Percentiles rank a stretch among this genome's conserved stretches.
Conservation (phyloP, 805 yeast genomes). For the Candida caryicola region DNA sequence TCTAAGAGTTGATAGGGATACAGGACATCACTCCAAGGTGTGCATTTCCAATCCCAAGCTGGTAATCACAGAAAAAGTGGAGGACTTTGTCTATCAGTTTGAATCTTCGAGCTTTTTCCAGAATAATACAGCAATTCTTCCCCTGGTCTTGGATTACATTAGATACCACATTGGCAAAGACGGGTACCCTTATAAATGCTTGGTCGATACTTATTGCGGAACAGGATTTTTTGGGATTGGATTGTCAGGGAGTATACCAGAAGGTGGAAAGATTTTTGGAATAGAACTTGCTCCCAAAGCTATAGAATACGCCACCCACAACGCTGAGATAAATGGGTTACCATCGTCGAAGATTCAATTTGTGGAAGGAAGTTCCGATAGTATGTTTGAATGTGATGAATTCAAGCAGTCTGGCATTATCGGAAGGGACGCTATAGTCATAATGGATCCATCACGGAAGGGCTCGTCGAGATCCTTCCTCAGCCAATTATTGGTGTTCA, state of each 20-base stretch:
- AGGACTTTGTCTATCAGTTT: conserved; percentile 35
- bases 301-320: conserved; percentile 35
- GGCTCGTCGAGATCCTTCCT: conserved; percentile 37
- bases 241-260: conserved; percentile 25
- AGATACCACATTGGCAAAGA: conserved; percentile 15
- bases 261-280: conserved; percentile 38
- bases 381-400: conserved; percentile 27
- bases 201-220: conserved; percentile 47
- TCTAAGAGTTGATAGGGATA: conserved; percentile 23
- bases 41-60: conserved; percentile 24
- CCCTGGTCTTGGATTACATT: conserved; percentile 32
- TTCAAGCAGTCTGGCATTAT: conserved; percentile 23
- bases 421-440: conserved; percentile 34
- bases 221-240: conserved; percentile 45
- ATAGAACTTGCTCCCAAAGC: conserved; percentile 36
- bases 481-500: conserved; percentile 34
- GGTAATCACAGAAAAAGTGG: conserved; percentile 35
- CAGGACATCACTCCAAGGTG: conserved; percentile 26
- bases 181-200: conserved; percentile 18
- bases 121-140: conserved; percentile 35
- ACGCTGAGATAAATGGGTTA: conserved; percentile 39
- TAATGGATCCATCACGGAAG: conserved; percentile 46
- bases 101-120: conserved; percentile 42
- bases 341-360: conserved; percentile 26
- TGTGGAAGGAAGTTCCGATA: conserved; percentile 37